Evolutionary conservation across 495 filamentous ascomycete genomes (phyloP).

Genomic region (Lentithecium fluviatile): DNA sequence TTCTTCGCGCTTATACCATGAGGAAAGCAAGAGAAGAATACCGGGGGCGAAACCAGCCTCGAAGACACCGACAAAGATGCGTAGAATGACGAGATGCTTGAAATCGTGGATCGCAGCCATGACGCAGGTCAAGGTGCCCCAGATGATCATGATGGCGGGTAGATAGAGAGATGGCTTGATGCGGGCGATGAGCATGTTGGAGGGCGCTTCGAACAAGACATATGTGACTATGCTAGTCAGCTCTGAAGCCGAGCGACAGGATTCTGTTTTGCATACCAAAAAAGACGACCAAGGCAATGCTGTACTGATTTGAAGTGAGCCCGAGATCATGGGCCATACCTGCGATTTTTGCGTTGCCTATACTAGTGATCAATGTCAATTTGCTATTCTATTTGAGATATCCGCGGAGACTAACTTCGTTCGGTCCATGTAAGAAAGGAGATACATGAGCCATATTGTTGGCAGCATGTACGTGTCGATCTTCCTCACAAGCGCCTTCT

Average conservation of each 20-base stretch:
- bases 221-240: constrained; percentile 59
- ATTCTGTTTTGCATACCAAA: no score
- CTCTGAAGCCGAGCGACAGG: no score
- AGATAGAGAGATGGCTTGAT: constrained; percentile 44
- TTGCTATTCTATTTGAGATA: no score
- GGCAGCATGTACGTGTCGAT: constrained; percentile 70
- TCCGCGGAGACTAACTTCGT: constrained; percentile 33
- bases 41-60: constrained; percentile 77
- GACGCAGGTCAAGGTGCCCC: constrained; percentile 74
- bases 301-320: no score
- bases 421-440: constrained; percentile 79
- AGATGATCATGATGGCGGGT: constrained; percentile 56
- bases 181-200: constrained; percentile 80
- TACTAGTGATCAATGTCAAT: no score
- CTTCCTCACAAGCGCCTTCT: constrained; percentile 58
- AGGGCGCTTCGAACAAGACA: constrained; percentile 74
- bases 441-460: constrained; percentile 79
- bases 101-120: constrained; percentile 54
- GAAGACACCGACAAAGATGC: constrained; percentile 18
- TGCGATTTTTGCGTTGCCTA: no score
- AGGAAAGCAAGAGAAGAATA: constrained; percentile 81
- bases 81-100: constrained; percentile 18
- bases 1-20: constrained; percentile 80
- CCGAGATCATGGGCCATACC: no score
- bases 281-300: no score